Evolutionary conservation across 306 rosid genomes (phyloP), one percentile per base, ranked within the genome.

Genomic region (Chamaecrista fasciculata): DNA sequence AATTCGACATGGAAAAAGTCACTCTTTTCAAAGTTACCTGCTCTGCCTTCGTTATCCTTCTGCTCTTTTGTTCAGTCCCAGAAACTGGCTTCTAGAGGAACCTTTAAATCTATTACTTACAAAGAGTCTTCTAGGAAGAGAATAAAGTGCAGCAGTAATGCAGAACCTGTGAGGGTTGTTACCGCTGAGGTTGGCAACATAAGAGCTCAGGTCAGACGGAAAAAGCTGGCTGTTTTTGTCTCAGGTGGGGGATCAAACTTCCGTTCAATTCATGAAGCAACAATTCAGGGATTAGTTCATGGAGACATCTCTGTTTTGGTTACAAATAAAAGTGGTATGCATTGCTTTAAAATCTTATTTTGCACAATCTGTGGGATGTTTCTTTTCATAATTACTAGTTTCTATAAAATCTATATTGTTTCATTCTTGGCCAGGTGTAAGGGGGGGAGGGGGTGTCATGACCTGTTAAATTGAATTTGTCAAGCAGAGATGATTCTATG

Each of bases 231-330:
- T 0, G 83, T 86, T 72, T 94, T 90, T 47, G 98, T 94, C 36
- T 90, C 97, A 0, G 97, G 98, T 39, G 96, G 98, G 40, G 98
- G 97, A 58, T 94, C 95, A 4, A 94, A 94, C 85, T 94, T 90
- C 66, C 79, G 85, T 46, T 86, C 92, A 10, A 90, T 94, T 70
- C 82, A 88, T 1, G 86, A 86, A 65, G 94, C 97, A 0, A 77
- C 89, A 67, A 67, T 83, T 37, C 68, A 26, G 62, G 94, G 87
- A 36, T 82, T 80, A 20, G 71, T 94, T 81, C 85, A 73, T 51
- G 97, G 98, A 57, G 89, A 90, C 49, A 42, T 90, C 47, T 66
- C 71, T 78, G 90, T 85, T 56, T 68, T 90, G 72, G 97, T 90
- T 50, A 88, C 98, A 0, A 86, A 86, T 59, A 94, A 85, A 79